Evolutionary conservation across 805 yeast species (phyloP).

Genomic region (Sugiyamaella lignohabitans): DNA sequence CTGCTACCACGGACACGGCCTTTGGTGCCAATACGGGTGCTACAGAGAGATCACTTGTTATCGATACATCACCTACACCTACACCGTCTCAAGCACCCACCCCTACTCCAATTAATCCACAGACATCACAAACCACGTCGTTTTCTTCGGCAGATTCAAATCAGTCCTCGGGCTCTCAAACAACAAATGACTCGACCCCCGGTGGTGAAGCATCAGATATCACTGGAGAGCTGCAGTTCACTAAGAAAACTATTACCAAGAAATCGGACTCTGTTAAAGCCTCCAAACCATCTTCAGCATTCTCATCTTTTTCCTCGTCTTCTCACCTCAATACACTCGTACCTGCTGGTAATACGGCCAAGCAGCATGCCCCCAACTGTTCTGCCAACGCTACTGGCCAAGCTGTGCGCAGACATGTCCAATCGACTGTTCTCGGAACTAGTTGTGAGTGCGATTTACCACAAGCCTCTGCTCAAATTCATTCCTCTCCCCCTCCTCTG

Average conservation of each 20-base stretch:
- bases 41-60: background rate
- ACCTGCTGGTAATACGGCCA: background rate
- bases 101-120: background rate
- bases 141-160: background rate
- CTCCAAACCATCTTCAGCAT: conserved; percentile 14
- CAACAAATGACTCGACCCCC: no score
- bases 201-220: background rate
- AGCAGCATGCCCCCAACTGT: background rate
- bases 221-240: background rate
- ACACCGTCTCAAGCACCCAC: background rate
- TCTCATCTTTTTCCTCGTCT: conserved; percentile 16
- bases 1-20: no score
- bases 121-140: background rate
- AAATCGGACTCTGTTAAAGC: background rate
- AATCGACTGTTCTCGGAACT: background rate
- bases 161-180: no score
- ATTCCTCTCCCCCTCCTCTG: conserved; percentile 3
- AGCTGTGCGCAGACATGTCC: no score
- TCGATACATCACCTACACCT: background rate
- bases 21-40: background rate
- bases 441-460: conserved; percentile 1
- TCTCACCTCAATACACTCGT: background rate
- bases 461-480: background rate
- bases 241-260: background rate
- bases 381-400: background rate